These are phyloP conservation scores for Allium cepa DNA, from an alignment of 106 monocot genomes.

Conservation along the genomic window DNA sequence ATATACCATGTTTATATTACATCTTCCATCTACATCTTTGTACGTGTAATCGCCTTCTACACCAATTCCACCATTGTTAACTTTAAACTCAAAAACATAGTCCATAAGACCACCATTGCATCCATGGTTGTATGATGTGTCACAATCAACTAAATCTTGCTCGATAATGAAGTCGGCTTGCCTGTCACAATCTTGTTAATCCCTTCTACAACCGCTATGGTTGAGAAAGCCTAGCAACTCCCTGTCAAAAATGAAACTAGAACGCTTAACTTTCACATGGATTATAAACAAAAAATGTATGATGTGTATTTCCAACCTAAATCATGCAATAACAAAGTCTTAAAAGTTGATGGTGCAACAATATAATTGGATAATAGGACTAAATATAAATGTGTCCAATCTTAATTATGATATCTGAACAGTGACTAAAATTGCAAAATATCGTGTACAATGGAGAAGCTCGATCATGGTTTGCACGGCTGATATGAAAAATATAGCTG, in stretches of 20 bases:
- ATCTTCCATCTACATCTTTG: constrained; percentile 35
- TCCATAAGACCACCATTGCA: constrained; percentile 47
- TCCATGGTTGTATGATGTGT: constrained; percentile 26
- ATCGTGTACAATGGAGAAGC: no score
- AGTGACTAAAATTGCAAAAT: no score
- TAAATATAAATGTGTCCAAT: no score
- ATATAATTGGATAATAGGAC: no score
- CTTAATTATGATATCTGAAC: no score
- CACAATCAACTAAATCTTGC: constrained; percentile 44
- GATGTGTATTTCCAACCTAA: no score
- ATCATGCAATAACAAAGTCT: no score
- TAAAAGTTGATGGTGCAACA: no score
- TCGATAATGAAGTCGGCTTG: constrained; percentile 36
- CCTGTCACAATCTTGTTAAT: constrained; percentile 53
- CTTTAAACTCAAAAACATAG: constrained; percentile 29
- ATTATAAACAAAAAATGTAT: no score
- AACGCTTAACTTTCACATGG: no score
- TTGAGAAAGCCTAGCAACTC: constrained; percentile 53
- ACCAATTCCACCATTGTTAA: constrained; percentile 24
- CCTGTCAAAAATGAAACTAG: background rate
- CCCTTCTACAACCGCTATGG: constrained; percentile 38
- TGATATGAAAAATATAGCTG: no score
- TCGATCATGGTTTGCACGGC: no score
- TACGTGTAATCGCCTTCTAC: constrained; percentile 46
- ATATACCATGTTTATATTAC: constrained; percentile 22